Base-by-base conservation (phyloP, 768 basidiomycete species). In the Hydnomerulius pinastri region DNA sequence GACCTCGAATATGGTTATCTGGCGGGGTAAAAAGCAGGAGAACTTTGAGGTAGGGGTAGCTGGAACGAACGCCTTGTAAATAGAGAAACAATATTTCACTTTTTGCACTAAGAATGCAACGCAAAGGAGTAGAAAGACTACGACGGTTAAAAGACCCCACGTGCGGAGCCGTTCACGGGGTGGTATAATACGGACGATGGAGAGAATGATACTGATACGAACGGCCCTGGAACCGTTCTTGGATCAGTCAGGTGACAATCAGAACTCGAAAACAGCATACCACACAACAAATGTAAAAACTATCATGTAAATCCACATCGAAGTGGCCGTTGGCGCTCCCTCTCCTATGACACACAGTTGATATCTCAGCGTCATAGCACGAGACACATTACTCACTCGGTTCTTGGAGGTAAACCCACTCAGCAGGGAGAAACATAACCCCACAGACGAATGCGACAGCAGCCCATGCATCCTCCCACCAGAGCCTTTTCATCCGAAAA, bases 391-490 rank as follows among this genome's bases (percentile, higher is more conserved):
- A 35, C 40, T 46, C 47, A 62, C 60, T 23, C 5, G 6, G 13
- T 10, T 12, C 20, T 7, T 7, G 2, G 39, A 54, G 3, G 17
- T 48, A 44, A 28, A 54, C 20, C 62, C 62, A 63, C 10, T 4
- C 11, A 24, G 53, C 36, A 4, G 27, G 17, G 15, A 52, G 20
- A 17, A 30, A 39, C 6, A 51, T 32, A 18, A 18, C 21, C 13
- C 60, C 63, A 7, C 41, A 64, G 12, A 52, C 4, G 27, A 63
- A 44, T 2, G 59, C 63, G 10, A 52, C 28, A 0, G 27, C 36
- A 6, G 62, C 62, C 54, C 50, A 64, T 35, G 49, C 23, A 24
- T 65, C 63, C 11, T 65, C 63, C 46, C 57, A 42, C 20, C 63
- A 61, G 18, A 64, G 36, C 11, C 57, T 50, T 35, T 44, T 50